Conservation (phyloP, 2,329 filamentous ascomycete genomes). For the Sclerotinia glacialis region DNA sequence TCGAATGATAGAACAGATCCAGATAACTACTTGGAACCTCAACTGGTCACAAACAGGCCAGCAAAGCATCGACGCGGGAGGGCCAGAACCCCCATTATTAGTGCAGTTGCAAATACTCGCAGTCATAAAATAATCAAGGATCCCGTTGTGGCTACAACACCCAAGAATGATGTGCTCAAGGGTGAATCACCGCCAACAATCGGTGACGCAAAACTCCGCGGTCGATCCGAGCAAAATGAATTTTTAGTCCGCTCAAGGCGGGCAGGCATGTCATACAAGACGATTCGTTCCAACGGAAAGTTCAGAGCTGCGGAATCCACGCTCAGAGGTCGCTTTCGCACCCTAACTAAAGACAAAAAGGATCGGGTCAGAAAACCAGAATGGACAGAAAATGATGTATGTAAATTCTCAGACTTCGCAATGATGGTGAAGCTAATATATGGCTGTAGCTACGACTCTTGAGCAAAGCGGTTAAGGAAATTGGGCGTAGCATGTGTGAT, state of each 20-base stretch:
- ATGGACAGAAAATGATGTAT: conserved; percentile 63
- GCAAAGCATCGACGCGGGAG: conserved; percentile 18
- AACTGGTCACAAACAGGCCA: not conserved
- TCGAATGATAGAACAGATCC: not conserved
- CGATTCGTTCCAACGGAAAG: conserved; percentile 55
- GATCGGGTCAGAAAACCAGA: conserved; percentile 63
- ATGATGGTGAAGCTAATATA: conserved; percentile 12
- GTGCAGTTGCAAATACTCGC: not conserved
- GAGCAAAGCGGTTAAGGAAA: conserved; percentile 44
- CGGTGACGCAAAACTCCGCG: not conserved
- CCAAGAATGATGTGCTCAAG: not conserved
- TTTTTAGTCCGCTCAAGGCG: conserved; percentile 54
- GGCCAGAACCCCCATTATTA: conserved; percentile 3
- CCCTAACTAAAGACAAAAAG: conserved; percentile 60
- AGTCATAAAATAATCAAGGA: not conserved
- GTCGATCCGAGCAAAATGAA: conserved; percentile 43
- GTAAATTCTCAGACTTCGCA: conserved; percentile 38
- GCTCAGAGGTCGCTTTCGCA: conserved; percentile 64
- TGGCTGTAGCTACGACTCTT: conserved; percentile 46
- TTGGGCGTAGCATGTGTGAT: conserved; percentile 26
- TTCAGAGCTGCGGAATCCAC: conserved; percentile 69
- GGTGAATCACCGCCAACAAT: not conserved
- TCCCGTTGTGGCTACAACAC: not conserved
- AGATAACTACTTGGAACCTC: not conserved
- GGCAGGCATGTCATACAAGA: conserved; percentile 60